phyloP scores from a whole-genome alignment of 768 basidiomycete genomes.

The Russula virescens region DNA sequence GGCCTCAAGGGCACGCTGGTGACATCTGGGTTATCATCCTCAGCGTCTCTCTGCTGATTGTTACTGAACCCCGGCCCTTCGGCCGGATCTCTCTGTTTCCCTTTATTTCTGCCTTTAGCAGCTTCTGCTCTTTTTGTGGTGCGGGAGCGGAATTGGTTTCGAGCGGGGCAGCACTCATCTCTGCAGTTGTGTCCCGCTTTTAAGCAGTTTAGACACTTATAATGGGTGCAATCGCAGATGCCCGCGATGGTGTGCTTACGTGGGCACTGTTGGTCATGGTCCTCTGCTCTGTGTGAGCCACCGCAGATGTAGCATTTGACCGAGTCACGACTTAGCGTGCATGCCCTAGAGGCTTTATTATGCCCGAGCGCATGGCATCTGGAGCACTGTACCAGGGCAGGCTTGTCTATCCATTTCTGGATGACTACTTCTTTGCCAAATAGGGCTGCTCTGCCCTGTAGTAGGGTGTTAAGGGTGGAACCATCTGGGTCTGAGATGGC shows the following conservation, averaged over 20 bases:
- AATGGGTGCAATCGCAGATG: background rate
- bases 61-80: background rate
- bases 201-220: background rate
- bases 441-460: background rate
- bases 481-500: background rate
- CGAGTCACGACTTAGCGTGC: background rate
- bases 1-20: too few species aligned
- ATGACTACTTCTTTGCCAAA: background rate
- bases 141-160: background rate
- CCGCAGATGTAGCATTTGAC: background rate
- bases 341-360: background rate
- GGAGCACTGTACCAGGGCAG: background rate
- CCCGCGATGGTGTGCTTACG: background rate
- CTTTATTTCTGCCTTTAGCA: background rate
- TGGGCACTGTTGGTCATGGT: background rate
- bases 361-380: background rate
- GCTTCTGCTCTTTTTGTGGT: too few species aligned
- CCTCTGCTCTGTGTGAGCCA: background rate
- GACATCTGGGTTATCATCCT: too few species aligned
- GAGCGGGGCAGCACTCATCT: background rate
- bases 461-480: background rate
- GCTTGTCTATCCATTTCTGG: background rate
- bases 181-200: background rate
- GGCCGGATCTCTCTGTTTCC: background rate
- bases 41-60: too few species aligned